Evolutionary conservation across 257 asterid species (phyloP), one percentile per base, ranked within the genome.

Genomic region (Dorcoceras hygrometricum): DNA sequence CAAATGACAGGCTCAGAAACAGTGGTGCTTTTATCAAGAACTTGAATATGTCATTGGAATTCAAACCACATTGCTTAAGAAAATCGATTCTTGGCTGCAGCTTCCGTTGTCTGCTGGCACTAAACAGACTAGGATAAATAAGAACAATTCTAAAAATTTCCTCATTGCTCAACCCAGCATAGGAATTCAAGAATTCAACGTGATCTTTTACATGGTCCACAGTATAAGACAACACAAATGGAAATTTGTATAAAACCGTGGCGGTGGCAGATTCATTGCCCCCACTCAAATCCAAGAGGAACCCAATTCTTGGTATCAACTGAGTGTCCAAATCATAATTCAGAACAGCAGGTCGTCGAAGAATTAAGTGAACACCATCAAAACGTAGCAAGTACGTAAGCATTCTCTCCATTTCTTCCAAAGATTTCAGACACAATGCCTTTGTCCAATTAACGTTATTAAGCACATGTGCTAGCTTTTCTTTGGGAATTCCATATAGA

Each of bases 21-120:
- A 91, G 73, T 20, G 96, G 98, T 3, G 96, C 96, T 72, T 86
- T 89, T 34, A 80, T 84, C 76, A 91, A 68, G 59, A 91, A 91
- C 79, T 58, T 79, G 60, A 31, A 87, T 69, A 91, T 78, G 69
- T 89, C 95, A n/a, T 77, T 67, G 6, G 95, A 76, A 66, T 70
- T 76, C 83, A 91, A 77, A 29, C 95, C 95, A 73, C 96, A 89
- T 68, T 89, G 77, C 78, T 87, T 87, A 6, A 91, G 86, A 79
- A 91, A 89, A 64, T 83, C 89, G 27, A 89, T 87, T 65, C 96
- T 84, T 2, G 96, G 96, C 25, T 85, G 91, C 75, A 87, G 59
- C 72, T 91, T 89, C 86, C 95, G 83, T 78, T 77, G 75, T 81
- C 86, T 83, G 80, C 98, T 91, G 18, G 92, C 87, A 56, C 95